Evolutionary conservation across 257 asterid species (phyloP), one percentile per base, ranked within the genome.

Genomic region (Rehmannia glutinosa): DNA sequence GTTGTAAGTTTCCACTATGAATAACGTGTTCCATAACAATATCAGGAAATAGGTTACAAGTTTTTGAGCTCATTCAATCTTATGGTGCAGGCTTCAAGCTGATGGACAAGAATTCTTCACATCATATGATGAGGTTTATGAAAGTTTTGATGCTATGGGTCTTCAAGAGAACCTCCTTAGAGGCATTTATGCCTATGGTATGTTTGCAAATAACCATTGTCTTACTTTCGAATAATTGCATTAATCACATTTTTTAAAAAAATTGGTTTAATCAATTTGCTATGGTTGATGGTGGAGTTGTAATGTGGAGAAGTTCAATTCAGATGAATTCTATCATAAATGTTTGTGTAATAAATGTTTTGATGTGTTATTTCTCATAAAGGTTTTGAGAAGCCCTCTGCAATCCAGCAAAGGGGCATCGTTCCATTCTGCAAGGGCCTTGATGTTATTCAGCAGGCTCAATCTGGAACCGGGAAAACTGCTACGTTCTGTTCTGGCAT

Each of bases 351-450:
- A n/a, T n/a, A n/a, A n/a, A n/a, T n/a, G n/a, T n/a, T n/a, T n/a
- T n/a, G n/a, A 9, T 49, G 3, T 11, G 5, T 13, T 8, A 6
- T 41, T 72, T 39, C 23, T 24, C 17, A 13, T 45, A 12, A 43
- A 85, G 92, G 92, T 77, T 86, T 83, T 42, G 89, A 86, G 82
- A 86, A 78, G 79, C 92, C 92, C 4, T 83, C 87, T 21, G 92
- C 92, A 8, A 86, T 86, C 69, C 92, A 86, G 47, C 92, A 86
- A 68, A 77, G 89, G 62, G 92, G 89, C 49, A 83, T 83, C 3
- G 92, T 85, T 16, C 89, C 92, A 9, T 85, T 85, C 71, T 76
- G 83, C 70, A 80, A 79, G 89, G 89, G 87, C 3, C 87, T 83
- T 9, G 89, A 85, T 50, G 92, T 85, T 21, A 85, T 85, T 75